phyloP scores from a whole-genome alignment of 73 alveolate species.

The Paramecium tetraurelia region DNA sequence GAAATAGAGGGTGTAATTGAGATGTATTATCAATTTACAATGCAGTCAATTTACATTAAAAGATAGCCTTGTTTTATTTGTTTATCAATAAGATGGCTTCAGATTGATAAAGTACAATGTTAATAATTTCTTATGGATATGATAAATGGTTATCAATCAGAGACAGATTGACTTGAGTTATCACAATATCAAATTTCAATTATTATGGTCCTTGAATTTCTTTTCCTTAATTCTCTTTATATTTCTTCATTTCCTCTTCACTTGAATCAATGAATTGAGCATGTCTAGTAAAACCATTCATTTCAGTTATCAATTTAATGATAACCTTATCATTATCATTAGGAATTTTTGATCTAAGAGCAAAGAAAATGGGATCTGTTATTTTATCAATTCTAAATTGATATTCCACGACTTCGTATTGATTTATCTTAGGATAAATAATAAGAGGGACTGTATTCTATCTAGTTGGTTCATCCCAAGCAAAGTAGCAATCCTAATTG shows the following conservation, averaged over 20 bases:
- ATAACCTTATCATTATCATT: neutral
- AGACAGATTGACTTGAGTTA: neutral
- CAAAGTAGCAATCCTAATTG: neutral
- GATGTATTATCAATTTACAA: neutral
- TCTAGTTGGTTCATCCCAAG: neutral
- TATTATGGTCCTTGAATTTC: neutral
- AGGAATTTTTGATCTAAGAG: neutral
- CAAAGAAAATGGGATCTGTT: neutral
- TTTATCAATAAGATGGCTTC: neutral
- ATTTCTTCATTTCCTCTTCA: neutral
- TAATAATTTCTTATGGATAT: neutral
- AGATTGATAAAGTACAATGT: neutral
- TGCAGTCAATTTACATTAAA: neutral
- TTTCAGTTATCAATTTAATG: neutral
- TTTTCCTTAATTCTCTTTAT: neutral
- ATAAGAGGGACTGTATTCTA: neutral
- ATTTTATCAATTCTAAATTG: neutral
- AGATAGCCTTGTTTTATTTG: neutral
- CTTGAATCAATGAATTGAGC: neutral
- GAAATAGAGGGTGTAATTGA: neutral
- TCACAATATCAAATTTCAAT: neutral
- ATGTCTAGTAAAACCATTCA: conserved; percentile 1
- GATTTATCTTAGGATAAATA: neutral
- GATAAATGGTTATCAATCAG: neutral
- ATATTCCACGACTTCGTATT: neutral